Base-by-base conservation (phyloP, 2,329 filamentous ascomycete species). In the Ophiocordyceps robertsii region DNA sequence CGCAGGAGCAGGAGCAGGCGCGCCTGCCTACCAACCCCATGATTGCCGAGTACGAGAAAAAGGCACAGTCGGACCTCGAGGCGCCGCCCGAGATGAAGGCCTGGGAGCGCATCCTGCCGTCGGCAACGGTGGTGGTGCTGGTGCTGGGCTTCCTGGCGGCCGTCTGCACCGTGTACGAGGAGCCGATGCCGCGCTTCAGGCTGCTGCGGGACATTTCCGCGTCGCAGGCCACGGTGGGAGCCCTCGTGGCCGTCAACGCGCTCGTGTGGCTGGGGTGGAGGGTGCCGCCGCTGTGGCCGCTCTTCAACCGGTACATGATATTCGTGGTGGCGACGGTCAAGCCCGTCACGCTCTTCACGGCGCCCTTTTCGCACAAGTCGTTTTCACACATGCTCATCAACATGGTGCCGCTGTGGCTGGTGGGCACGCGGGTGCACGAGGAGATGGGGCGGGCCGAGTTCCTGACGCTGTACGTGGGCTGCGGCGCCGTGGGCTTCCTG, bases 371-470 rank as follows among this genome's bases (percentile, higher is more conserved):
- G 17, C 85, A 92, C 63, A 74, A 82, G 42, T 63, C 60, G 3
- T 49, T 78, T 16, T 53, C 59, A 38, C 85, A 92, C 58, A 57
- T 84, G 32, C 46, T 68, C 21, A 56, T 68, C 36, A 90, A 90
- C 61, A 78, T 84, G 73, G 51, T 70, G 9, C 64, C 73, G 35
- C 65, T 90, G 5, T 80, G 70, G 66, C 65, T 84, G 53, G 67
- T 87, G 16, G 85, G 83, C 21, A 72, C 72, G 10, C 67, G 71
- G 2, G 65, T 86, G 30, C 80, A 85, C 60, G 78, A 85, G 47
- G 80, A 86, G 50, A 63, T 86, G 24, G 82, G 80, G 11, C 70
- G 82, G 11, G 80, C 73, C 13, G 69, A 74, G 43, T 86, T 87
- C 60, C 62, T 87, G 17, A 72, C 79, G n/a, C 62, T 84, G 29